Percentiles rank a stretch among this genome's conserved stretches.
phyloP scores from a whole-genome alignment of 2,329 filamentous ascomycete species.

The Sporothrix schenckii region DNA sequence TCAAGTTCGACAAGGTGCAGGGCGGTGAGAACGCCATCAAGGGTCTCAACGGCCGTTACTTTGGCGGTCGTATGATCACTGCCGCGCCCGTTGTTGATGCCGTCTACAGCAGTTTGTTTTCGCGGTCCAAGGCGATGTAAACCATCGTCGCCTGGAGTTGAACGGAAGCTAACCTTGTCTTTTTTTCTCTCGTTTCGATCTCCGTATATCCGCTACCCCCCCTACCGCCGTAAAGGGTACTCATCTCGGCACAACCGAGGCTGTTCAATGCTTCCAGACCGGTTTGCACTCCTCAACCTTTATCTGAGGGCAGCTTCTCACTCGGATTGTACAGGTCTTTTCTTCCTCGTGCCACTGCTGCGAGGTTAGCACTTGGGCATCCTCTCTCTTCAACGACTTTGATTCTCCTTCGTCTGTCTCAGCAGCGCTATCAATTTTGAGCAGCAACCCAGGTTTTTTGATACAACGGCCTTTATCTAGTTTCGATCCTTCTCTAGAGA shows the following conservation, averaged over 20 bases:
- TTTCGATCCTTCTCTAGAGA: not conserved
- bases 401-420: not conserved
- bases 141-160: conserved; percentile 35
- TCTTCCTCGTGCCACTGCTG: not conserved
- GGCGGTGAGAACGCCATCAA: conserved; percentile 98
- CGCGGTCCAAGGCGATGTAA: conserved; percentile 78
- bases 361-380: not conserved
- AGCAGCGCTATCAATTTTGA: not conserved
- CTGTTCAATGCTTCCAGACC: not conserved
- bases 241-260: not conserved
- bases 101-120: conserved; percentile 96
- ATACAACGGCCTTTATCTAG: conserved; percentile 5
- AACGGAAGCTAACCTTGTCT: conserved; percentile 58
- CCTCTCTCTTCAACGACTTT: not conserved
- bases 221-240: not conserved
- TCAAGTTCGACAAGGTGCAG: conserved; percentile 95
- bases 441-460: conserved; percentile 7
- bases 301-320: conserved; percentile 26
- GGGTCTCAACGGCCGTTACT: conserved; percentile 94
- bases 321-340: conserved; percentile 30
- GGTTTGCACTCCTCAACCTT: conserved; percentile 24
- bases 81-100: conserved; percentile 96
- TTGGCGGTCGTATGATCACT: conserved; percentile 89
- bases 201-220: not conserved
- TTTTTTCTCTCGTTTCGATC: not conserved